Conservation (phyloP, 148 eudicot species). For the Mesembryanthemum crystallinum region DNA sequence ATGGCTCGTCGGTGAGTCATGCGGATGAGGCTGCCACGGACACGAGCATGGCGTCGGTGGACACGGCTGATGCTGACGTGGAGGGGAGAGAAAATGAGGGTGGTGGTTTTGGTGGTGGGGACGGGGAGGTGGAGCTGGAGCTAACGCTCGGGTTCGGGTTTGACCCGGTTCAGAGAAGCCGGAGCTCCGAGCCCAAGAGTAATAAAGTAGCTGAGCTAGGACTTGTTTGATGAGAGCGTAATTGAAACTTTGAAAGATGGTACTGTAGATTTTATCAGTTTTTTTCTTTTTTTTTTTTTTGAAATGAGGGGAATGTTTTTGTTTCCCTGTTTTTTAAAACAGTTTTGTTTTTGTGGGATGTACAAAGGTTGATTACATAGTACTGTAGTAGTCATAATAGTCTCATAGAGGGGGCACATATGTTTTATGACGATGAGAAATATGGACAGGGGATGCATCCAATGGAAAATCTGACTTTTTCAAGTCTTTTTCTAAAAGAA, state of each 20-base stretch:
- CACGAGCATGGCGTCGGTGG: slow-evolving; percentile 34
- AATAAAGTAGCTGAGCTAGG: slow-evolving; percentile 25
- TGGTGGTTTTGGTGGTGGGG: too few relatives aligned
- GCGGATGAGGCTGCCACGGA: slow-evolving; percentile 36
- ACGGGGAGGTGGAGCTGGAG: slow-evolving; percentile 52
- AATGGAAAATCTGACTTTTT: not conserved
- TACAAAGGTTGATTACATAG: slow-evolving; percentile 20
- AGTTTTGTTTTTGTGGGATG: slow-evolving; percentile 22
- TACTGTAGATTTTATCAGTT: not conserved
- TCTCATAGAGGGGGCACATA: not conserved
- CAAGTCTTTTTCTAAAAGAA: too few relatives aligned
- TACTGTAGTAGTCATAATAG: not conserved
- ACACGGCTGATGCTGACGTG: slow-evolving; percentile 28
- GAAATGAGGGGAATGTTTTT: not conserved
- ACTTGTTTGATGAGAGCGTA: slow-evolving; percentile 28
- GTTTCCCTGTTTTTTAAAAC: not conserved
- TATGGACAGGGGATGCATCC: not conserved
- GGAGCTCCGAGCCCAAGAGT: slow-evolving; percentile 11
- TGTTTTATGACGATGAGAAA: not conserved
- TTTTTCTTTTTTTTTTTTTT: slow-evolving; percentile 6
- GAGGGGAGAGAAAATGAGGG: not conserved
- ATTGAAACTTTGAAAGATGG: not conserved
- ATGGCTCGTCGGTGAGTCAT: slow-evolving; percentile 67
- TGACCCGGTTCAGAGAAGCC: slow-evolving; percentile 17
- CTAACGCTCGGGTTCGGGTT: slow-evolving; percentile 54